Conservation (phyloP, 805 yeast species). For the Hanseniaspora lindneri region DNA sequence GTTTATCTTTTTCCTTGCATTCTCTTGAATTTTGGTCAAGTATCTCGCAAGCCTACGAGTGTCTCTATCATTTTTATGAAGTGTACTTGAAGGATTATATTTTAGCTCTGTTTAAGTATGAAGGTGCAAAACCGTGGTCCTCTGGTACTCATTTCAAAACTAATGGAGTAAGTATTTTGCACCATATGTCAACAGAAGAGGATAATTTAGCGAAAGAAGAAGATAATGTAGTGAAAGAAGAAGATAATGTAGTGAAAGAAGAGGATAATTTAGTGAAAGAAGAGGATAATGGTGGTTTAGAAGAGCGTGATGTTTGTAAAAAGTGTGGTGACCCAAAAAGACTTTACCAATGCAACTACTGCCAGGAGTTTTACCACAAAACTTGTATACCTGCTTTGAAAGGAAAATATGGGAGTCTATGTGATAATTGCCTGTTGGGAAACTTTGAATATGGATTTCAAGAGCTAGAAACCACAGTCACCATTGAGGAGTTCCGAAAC, state of each 20-base stretch:
- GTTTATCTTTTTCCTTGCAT: neutral
- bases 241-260: too few species aligned
- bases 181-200: neutral
- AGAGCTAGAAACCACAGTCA: slow-evolving; percentile 45
- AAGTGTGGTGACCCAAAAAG: neutral
- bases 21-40: slow-evolving; percentile 8
- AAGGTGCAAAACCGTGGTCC: slow-evolving; percentile 12
- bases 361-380: slow-evolving; percentile 11
- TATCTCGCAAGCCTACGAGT: neutral
- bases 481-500: slow-evolving; percentile 48
- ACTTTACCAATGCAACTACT: slow-evolving; percentile 11
- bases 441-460: slow-evolving; percentile 83
- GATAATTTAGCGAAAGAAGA: neutral
- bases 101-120: slow-evolving; percentile 1
- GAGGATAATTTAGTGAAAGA: neutral
- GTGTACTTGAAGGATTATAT: slow-evolving; percentile 1
- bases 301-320: neutral
- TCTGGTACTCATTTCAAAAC: neutral
- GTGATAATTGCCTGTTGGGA: slow-evolving; percentile 74
- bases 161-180: slow-evolving; percentile 10
- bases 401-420: slow-evolving; percentile 47
- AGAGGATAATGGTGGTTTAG: neutral
- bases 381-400: slow-evolving; percentile 3
- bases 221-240: neutral
- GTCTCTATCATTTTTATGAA: neutral